Evolutionary conservation across 2,329 filamentous ascomycete genomes (phyloP).

Genomic region (Hypomyces perniciosus): DNA sequence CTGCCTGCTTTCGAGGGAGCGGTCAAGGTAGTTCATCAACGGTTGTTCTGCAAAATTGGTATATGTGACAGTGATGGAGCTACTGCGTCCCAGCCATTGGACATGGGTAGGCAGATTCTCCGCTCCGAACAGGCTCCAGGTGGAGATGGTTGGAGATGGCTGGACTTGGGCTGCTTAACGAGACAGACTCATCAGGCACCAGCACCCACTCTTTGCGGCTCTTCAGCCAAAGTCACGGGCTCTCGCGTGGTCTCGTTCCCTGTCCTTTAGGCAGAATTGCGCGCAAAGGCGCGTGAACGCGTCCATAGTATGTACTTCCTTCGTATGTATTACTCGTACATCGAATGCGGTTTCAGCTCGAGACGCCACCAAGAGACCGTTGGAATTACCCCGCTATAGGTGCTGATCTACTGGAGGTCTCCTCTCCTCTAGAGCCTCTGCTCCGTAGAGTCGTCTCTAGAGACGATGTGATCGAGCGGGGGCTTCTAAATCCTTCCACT

Average conservation of each 20-base stretch:
- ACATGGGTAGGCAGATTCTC: neutral
- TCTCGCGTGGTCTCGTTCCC: conserved; percentile 5
- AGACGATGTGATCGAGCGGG: neutral
- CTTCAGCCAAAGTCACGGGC: conserved; percentile 2
- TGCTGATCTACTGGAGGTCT: too few species aligned
- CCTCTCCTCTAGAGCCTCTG: neutral
- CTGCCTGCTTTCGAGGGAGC: too few species aligned
- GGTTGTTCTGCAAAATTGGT: too few species aligned
- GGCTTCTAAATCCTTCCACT: too few species aligned
- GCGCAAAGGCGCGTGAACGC: conserved; percentile 8
- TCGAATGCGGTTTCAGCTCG: neutral
- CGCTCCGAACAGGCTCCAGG: conserved; percentile 6
- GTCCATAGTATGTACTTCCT: neutral
- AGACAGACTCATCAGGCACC: conserved; percentile 1
- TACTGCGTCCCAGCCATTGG: too few species aligned
- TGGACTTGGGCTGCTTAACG: neutral
- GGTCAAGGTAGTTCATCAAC: too few species aligned
- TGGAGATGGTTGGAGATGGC: neutral
- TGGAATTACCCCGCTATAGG: too few species aligned
- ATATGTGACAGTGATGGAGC: too few species aligned
- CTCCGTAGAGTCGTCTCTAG: neutral
- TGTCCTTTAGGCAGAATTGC: conserved; percentile 12
- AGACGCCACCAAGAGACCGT: neutral
- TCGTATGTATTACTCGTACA: too few species aligned
- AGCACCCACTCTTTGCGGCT: neutral